Percentiles rank a stretch among this genome's conserved stretches.
These are phyloP conservation scores for Chalciporus sp. DNA, from an alignment of 1,284 basidiomycete species.

Conservation along the genomic window DNA sequence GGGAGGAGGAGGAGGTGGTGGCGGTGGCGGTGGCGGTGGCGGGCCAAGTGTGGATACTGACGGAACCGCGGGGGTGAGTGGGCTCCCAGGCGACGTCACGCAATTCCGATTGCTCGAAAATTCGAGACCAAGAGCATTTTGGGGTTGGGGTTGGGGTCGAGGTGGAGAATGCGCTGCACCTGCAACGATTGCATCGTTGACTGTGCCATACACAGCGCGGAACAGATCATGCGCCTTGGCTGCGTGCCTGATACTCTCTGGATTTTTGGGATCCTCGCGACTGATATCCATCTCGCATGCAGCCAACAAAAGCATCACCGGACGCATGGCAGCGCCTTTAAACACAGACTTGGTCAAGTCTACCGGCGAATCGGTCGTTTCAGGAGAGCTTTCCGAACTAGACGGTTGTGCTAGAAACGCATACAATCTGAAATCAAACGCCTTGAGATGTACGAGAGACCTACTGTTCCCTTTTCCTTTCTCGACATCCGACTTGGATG, in stretches of 20 bases:
- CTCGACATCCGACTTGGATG: conserved; percentile 1
- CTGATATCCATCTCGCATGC: conserved; percentile 36
- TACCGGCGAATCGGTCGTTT: conserved; percentile 6
- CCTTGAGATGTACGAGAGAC: conserved; percentile 12
- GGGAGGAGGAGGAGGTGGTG: not conserved
- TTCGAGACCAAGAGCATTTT: conserved; percentile 31
- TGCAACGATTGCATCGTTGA: conserved; percentile 22
- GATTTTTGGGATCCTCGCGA: conserved; percentile 22
- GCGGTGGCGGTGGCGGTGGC: not conserved
- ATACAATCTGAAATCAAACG: conserved; percentile 19
- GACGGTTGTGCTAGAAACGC: conserved; percentile 12
- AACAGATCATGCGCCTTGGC: conserved; percentile 30
- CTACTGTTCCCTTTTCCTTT: conserved; percentile 32
- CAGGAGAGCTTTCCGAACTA: conserved; percentile 10
- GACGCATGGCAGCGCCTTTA: conserved; percentile 24
- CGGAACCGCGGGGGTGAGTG: not conserved
- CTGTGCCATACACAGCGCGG: conserved; percentile 31
- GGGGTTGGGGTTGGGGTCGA: conserved; percentile 15
- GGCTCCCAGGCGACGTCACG: not conserved
- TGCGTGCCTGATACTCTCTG: conserved; percentile 23
- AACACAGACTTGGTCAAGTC: conserved; percentile 13
- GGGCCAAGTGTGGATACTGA: not conserved
- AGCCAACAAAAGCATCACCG: conserved; percentile 31
- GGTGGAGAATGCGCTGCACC: conserved; percentile 12
- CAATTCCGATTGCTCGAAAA: conserved; percentile 18